Evolutionary conservation across 2,329 filamentous ascomycete species (phyloP).

Genomic region (Neoscytalidium dimidiatum): DNA sequence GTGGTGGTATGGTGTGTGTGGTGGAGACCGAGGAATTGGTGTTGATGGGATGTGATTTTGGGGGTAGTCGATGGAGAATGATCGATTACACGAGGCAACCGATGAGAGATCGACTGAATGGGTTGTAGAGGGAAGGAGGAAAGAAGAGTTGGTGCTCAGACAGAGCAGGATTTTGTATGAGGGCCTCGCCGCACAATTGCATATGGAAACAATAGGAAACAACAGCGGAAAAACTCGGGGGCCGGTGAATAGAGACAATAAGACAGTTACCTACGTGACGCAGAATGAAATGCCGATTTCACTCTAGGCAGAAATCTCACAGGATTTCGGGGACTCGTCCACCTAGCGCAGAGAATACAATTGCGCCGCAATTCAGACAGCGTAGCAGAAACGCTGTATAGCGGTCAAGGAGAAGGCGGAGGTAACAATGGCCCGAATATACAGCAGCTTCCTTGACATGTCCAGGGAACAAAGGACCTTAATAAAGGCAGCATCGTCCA

Average conservation of each 20-base stretch:
- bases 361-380: not conserved
- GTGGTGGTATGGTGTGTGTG: no score
- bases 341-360: not conserved
- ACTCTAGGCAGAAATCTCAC: not conserved
- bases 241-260: not conserved
- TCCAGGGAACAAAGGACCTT: constrained; percentile 19
- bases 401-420: constrained; percentile 11
- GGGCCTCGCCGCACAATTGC: not conserved
- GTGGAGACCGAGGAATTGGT: no score
- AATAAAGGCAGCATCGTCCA: constrained; percentile 20
- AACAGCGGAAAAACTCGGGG: not conserved
- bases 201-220: not conserved
- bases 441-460: constrained; percentile 19
- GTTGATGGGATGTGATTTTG: no score
- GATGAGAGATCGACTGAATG: not conserved
- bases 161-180: not conserved
- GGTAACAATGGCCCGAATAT: constrained; percentile 6
- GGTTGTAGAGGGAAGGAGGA: not conserved
- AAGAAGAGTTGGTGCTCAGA: not conserved
- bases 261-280: not conserved
- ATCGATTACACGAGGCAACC: not conserved
- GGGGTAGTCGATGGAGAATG: no score
- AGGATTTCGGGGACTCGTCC: not conserved
- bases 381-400: not conserved
- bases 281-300: not conserved